These are phyloP conservation scores for Sarcodon aspratus DNA, from an alignment of 768 basidiomycete genomes.

Conservation along the genomic window DNA sequence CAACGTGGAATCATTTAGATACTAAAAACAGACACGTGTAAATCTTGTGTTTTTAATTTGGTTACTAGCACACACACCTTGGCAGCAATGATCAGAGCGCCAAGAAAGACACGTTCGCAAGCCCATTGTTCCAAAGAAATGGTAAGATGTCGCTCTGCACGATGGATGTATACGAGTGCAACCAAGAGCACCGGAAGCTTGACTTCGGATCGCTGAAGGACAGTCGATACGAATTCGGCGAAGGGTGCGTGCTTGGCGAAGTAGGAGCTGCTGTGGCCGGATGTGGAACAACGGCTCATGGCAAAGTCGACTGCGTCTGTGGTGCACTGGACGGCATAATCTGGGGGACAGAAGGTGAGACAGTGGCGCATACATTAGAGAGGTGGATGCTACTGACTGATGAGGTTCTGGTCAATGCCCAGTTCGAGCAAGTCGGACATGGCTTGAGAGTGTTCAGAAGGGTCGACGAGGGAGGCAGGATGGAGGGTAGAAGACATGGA, in stretches of 20 bases:
- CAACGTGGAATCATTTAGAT: background rate
- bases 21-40: background rate
- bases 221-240: slow-evolving; percentile 51
- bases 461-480: slow-evolving; percentile 48
- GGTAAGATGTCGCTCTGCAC: slow-evolving; percentile 69
- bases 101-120: slow-evolving; percentile 82
- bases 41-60: background rate
- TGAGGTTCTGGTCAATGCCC: slow-evolving; percentile 46
- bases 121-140: slow-evolving; percentile 82
- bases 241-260: slow-evolving; percentile 33
- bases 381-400: slow-evolving; percentile 36
- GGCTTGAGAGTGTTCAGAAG: slow-evolving; percentile 49
- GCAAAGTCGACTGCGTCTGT: slow-evolving; percentile 69
- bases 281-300: slow-evolving; percentile 53
- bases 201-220: slow-evolving; percentile 66
- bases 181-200: slow-evolving; percentile 57
- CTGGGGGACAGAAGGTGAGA: slow-evolving; percentile 23
- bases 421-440: slow-evolving; percentile 60
- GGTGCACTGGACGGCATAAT: slow-evolving; percentile 59
- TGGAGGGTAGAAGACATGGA: slow-evolving; percentile 24
- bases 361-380: background rate
- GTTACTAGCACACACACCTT: slow-evolving; percentile 38
- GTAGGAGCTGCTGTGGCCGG: slow-evolving; percentile 24
- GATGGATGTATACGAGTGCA: slow-evolving; percentile 64
- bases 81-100: slow-evolving; percentile 78